Conservation (phyloP, 495 filamentous ascomycete genomes). For the Aspergillus conjunctus region DNA sequence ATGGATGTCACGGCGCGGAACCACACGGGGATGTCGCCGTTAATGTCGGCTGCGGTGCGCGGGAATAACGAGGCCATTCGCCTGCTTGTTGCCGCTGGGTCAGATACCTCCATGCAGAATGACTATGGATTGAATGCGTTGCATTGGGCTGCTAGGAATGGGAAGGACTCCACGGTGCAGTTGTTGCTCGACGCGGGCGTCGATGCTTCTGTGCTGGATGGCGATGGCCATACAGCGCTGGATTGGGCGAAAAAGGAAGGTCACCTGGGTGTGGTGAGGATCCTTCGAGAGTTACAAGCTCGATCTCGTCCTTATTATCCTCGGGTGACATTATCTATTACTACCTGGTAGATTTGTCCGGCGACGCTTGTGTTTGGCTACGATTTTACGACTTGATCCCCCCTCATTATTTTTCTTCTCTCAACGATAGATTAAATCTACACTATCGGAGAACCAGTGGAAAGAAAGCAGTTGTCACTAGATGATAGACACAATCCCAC, state of each 20-base stretch:
- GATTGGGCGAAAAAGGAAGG: constrained; percentile 1
- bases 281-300: background rate
- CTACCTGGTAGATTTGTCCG: background rate
- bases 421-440: constrained; percentile 7
- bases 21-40: constrained; percentile 4
- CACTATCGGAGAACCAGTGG: constrained; percentile 1
- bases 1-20: background rate
- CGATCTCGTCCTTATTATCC: background rate
- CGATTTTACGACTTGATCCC: background rate
- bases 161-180: constrained; percentile 1
- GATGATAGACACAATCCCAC: background rate
- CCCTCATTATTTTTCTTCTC: background rate
- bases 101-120: background rate
- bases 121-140: constrained; percentile 1
- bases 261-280: background rate
- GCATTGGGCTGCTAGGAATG: constrained; percentile 4
- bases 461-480: background rate
- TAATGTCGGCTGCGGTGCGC: constrained; percentile 2
- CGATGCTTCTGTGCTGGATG: background rate
- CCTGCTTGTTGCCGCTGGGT: background rate
- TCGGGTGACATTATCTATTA: background rate
- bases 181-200: constrained; percentile 3
- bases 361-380: background rate
- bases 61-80: constrained; percentile 2
- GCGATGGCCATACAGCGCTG: constrained; percentile 1